Base-by-base conservation (phyloP, 2,329 filamentous ascomycete genomes). In the Zymoseptoria ardabiliae region DNA sequence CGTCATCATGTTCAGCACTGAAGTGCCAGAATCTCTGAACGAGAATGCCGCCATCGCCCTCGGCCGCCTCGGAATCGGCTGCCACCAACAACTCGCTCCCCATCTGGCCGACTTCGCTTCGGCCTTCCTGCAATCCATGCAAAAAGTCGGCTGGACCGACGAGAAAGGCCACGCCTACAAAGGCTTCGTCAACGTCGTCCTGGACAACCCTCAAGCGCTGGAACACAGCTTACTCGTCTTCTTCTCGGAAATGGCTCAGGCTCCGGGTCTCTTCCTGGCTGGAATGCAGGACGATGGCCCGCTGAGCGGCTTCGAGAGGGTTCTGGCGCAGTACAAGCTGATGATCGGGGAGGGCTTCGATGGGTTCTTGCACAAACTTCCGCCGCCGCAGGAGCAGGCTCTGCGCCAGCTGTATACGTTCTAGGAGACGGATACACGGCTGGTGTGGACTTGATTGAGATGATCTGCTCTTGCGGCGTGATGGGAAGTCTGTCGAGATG, bases 31-130 rank as follows among this genome's bases (percentile, higher is more conserved):
- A 65, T 92, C 91, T 0, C 85, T 97, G 13, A 89, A 85, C 60
- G 94, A 99, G 76, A 99, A 99, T 71, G 92, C 93, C 1, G 93
- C 91, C 3, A 95, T 97, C 70, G 91, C 94, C 2, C 80, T 99
- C 9, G 94, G 94, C 30, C 85, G 94, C 17, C 80, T 99, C 10
- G 94, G 94, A 8, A 80, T 96, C 21, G 85, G 88, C 61, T 93
- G 89, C 70, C 82, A 88, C 8, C 85, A 90, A 53, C 79, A 86
- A 56, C 79, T 99, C 58, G 90, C 91, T 0, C 87, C 91, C 1
- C 88, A 90, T 62, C 82, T 99, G 48, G 81, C 83, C 19, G 87
- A 84, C 30, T 96, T 95, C 72, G 91, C 93, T 0, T 85, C 87
- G 41, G 84, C 89, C 41, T 97, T 97, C 77, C 76, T 99, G 57